phyloP scores from a whole-genome alignment of 371 early-diverging fungal species.

The Rhizopus arrhizus region DNA sequence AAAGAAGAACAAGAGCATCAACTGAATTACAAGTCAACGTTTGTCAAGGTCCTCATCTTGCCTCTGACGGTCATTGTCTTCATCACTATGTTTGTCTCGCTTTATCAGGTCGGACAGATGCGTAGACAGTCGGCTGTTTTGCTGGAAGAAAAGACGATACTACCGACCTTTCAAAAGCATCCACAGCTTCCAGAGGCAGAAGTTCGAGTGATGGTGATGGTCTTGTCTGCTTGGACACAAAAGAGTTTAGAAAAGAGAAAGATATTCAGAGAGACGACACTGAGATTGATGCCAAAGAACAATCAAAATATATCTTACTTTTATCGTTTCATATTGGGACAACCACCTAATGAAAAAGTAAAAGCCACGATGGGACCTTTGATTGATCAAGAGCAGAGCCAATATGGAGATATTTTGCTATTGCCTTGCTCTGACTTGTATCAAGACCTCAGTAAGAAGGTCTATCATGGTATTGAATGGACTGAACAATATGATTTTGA shows the following conservation, averaged over 20 bases:
- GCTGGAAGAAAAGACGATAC: slow-evolving; percentile 22
- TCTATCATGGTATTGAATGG: slow-evolving; percentile 61
- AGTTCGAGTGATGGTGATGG: slow-evolving; percentile 53
- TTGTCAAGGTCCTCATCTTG: slow-evolving; percentile 42
- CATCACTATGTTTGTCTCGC: slow-evolving; percentile 47
- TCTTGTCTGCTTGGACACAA: slow-evolving; percentile 61
- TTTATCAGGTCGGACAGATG: slow-evolving; percentile 42
- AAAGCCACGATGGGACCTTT: slow-evolving; percentile 34
- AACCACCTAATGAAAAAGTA: slow-evolving; percentile 41
- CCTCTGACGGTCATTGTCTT: slow-evolving; percentile 48
- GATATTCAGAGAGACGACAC: slow-evolving; percentile 59
- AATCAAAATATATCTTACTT: slow-evolving; percentile 48
- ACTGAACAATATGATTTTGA: slow-evolving; percentile 58
- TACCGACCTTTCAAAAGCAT: slow-evolving; percentile 24
- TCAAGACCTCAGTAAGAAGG: slow-evolving; percentile 54
- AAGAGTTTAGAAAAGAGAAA: slow-evolving; percentile 53
- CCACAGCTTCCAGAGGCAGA: slow-evolving; percentile 35
- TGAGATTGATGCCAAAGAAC: slow-evolving; percentile 54
- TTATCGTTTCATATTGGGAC: slow-evolving; percentile 59
- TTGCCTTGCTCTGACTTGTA: slow-evolving; percentile 52
- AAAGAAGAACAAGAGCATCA: slow-evolving; percentile 17
- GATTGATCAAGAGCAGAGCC: slow-evolving; percentile 45
- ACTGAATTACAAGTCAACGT: slow-evolving; percentile 42
- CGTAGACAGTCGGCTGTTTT: slow-evolving; percentile 27
- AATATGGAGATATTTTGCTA: slow-evolving; percentile 51